Base-by-base conservation (phyloP, 768 basidiomycete genomes). In the Amyloporia xantha region DNA sequence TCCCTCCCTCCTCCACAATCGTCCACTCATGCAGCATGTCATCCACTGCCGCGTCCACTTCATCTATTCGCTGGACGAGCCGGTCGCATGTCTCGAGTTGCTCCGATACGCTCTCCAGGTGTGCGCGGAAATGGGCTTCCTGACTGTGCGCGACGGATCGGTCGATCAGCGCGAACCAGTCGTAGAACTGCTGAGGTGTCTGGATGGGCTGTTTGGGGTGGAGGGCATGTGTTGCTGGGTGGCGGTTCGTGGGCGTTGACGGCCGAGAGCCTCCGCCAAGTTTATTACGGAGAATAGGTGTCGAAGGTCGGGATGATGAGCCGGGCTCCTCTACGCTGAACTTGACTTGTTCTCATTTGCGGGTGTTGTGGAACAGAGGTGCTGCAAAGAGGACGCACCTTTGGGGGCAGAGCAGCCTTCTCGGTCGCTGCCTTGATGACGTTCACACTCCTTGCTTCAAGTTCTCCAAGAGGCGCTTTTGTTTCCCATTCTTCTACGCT, bases 101-200 rank as follows among this genome's bases (percentile, higher is more conserved):
- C 27, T 78, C 79, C 2, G 80, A 73, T 12, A 98, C 79, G 52
- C 78, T 80, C 10, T 80, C 79, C 17, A 94, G 77, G 65, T 97
- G 89, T 0, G 83, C 81, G 21, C 91, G 77, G 64, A 96, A 97
- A 62, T 93, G 86, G 4, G 91, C 82, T 60, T 97, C 95, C 60
- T 98, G 95, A 51, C 88, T 88, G 59, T 92, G 91, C 6, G 92
- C 86, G 30, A 96, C 90, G 2, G 87, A 86, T 13, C 86, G 76
- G 55, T 96, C 93, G 46, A 99, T 82, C 35, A 87, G 74, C 3
- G 90, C 75, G 65, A 93, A 95, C 86, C 93, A 96, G 68, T 98
- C 95, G 62, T 94, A 91, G 67, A 99, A 95, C 56, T 97, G 92
- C 59, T 98, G 91, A 1, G 93, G 86, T 0, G 92, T 95, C 53